Percentiles rank a stretch among this genome's conserved stretches.
phyloP scores from a whole-genome alignment of 2,329 filamentous ascomycete species.

The Scedosporium aurantiacum region DNA sequence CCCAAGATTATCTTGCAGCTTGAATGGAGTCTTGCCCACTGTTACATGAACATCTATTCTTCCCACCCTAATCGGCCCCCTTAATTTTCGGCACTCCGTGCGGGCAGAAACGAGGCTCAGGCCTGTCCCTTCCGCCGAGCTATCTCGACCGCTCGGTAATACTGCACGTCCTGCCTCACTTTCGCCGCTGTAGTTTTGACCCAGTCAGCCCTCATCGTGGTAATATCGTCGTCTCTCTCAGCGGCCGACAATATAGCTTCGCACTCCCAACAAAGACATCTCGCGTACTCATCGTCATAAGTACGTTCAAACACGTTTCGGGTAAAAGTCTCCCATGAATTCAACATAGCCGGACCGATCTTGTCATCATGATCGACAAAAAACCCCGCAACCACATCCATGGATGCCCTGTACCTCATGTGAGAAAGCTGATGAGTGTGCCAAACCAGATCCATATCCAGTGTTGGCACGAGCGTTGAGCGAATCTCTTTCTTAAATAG shows the following conservation, averaged over 20 bases:
- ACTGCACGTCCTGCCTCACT: conserved; percentile 5
- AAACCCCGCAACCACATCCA: conserved; percentile 10
- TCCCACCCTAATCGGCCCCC: too few relatives aligned
- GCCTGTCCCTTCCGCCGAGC: not conserved
- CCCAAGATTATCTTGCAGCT: too few relatives aligned
- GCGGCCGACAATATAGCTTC: conserved; percentile 20
- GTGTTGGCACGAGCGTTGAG: conserved; percentile 24
- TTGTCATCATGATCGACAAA: conserved; percentile 29
- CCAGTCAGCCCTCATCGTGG: not conserved
- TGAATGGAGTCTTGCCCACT: too few relatives aligned
- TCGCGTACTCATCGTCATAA: conserved; percentile 24
- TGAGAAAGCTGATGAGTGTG: conserved; percentile 29
- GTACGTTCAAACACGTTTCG: not conserved
- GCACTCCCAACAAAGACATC: conserved; percentile 26
- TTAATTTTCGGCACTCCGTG: too few relatives aligned
- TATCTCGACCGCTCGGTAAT: conserved; percentile 6
- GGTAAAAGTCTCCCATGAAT: not conserved
- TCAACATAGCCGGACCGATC: not conserved
- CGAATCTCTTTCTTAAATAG: conserved; percentile 19
- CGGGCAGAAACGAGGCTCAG: too few relatives aligned
- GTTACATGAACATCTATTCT: too few relatives aligned
- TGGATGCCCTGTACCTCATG: conserved; percentile 14
- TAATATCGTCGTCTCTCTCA: conserved; percentile 5
- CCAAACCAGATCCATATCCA: conserved; percentile 33
- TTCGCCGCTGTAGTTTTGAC: conserved; percentile 1